Evolutionary conservation across 164 flowering plant genomes (phyloP), one percentile per base, ranked within the genome.

Genomic region (Aristolochia fimbriata): DNA sequence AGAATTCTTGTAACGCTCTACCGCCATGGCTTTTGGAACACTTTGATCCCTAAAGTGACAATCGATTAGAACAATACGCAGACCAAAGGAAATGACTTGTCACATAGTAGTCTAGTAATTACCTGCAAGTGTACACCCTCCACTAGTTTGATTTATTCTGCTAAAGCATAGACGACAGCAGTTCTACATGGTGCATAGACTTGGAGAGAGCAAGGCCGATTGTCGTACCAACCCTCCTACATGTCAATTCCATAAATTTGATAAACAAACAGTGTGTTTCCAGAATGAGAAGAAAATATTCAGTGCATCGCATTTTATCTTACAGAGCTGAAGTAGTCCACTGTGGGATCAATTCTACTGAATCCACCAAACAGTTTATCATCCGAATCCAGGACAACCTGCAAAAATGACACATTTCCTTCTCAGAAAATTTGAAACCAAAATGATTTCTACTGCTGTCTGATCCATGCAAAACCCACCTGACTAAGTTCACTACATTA

Each of bases 361-460:
- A 79, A 88, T 59, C 97, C 99, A 55, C 97, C 99, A 75, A 83
- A 94, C 31, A 79, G 64, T 31, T 73, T 59, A 41, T 74, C 84
- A 72, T 94, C 99, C 1, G 99, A 94, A 71, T 88, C 93, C 80
- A 94, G 74, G 53, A 81, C 95, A 58, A 86, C 77, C 99, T 93
- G 81, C 17, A 73, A 64, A 31, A 62, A 37, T 8, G 45, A 17
- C 11, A 56, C 7, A 21, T 6, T 3, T 49, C 14, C 43, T 37
- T 37, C 43, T 37, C 9, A 37, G 43, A 7, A 37, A 37, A 37
- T 37, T 37, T 7, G 5, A 37, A 37, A 37, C 1, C 8, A 37
- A 6, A 37, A 37, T 37, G 43, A 3, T 37, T 37, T 3, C 7
- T 7, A 10, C 1, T 7, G 43, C 43, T 3, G 43, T 37, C 11